These are phyloP conservation scores for Vanrija humicola DNA, from an alignment of 1,284 basidiomycete genomes.

Conservation along the genomic window DNA sequence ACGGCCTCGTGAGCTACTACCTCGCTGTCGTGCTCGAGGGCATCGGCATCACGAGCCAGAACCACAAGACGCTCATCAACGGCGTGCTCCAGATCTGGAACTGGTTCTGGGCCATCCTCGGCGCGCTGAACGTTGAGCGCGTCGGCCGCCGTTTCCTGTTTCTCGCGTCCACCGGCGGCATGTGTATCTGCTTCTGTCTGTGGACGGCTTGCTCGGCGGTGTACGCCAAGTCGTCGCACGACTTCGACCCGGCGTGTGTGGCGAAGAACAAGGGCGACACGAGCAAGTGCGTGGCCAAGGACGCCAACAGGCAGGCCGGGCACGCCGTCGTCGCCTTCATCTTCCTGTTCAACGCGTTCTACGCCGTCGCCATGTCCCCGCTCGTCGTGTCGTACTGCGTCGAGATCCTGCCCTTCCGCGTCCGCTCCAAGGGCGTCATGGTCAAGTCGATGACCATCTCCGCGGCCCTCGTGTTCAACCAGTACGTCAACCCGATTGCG, in stretches of 20 bases:
- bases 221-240: slow-evolving; percentile 41
- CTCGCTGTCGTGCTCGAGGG: slow-evolving; percentile 64
- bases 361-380: slow-evolving; percentile 47
- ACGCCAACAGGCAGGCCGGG: slow-evolving; percentile 12
- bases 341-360: slow-evolving; percentile 45
- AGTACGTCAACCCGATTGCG: slow-evolving; percentile 25
- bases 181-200: slow-evolving; percentile 56
- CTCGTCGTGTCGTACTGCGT: slow-evolving; percentile 18
- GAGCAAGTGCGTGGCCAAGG: slow-evolving; percentile 45
- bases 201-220: slow-evolving; percentile 68
- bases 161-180: slow-evolving; percentile 19
- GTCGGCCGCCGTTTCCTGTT: slow-evolving; percentile 31
- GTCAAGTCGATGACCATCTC: slow-evolving; percentile 48
- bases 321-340: slow-evolving; percentile 18
- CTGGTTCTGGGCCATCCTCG: slow-evolving; percentile 16
- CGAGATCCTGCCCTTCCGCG: slow-evolving; percentile 23
- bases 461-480: slow-evolving; percentile 20
- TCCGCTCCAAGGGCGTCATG: slow-evolving; percentile 74
- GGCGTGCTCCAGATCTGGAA: slow-evolving; percentile 18
- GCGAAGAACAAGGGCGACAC: slow-evolving; percentile 37
- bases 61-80: slow-evolving; percentile 65
- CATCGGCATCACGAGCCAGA: slow-evolving; percentile 63
- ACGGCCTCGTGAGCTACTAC: slow-evolving; percentile 53
- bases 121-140: slow-evolving; percentile 41
- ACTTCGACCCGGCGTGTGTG: slow-evolving; percentile 16